Percentiles rank a stretch among this genome's conserved stretches.
These are phyloP conservation scores for Yarrowia deformans DNA, from an alignment of 805 yeast species.

Conservation along the genomic window DNA sequence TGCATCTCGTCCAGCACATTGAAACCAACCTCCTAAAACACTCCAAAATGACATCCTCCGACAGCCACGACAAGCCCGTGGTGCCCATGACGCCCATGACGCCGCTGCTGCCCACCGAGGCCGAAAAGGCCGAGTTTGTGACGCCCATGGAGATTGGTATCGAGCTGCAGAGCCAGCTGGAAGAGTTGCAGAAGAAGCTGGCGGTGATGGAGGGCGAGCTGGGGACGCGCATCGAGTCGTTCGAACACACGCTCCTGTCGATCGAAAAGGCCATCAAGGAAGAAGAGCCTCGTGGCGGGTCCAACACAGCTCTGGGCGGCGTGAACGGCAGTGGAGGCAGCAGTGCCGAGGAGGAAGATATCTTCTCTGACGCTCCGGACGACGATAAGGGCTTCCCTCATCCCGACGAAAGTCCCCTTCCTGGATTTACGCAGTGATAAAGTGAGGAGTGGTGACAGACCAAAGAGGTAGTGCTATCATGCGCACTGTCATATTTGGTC, in stretches of 20 bases:
- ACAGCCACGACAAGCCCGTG: background rate
- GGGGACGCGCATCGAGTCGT: constrained; percentile 24
- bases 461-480: no score
- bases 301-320: background rate
- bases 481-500: no score
- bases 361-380: constrained; percentile 22
- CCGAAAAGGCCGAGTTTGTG: constrained; percentile 36
- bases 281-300: background rate
- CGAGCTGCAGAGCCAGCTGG: constrained; percentile 30
- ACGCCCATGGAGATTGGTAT: constrained; percentile 33
- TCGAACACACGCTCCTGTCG: constrained; percentile 19
- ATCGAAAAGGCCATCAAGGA: constrained; percentile 35
- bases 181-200: constrained; percentile 31
- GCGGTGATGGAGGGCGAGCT: constrained; percentile 33
- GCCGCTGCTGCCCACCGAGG: constrained; percentile 30
- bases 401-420: constrained; percentile 20
- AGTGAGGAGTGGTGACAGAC: no score
- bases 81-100: constrained; percentile 22
- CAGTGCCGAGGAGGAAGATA: constrained; percentile 15
- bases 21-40: constrained; percentile 2
- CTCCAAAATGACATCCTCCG: background rate
- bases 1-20: background rate
- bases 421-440: background rate
- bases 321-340: constrained; percentile 23
- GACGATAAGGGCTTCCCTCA: constrained; percentile 18